Percentiles rank a stretch among this genome's conserved stretches.
phyloP scores from a whole-genome alignment of 495 filamentous ascomycete genomes.

The Choiromyces venosus region DNA sequence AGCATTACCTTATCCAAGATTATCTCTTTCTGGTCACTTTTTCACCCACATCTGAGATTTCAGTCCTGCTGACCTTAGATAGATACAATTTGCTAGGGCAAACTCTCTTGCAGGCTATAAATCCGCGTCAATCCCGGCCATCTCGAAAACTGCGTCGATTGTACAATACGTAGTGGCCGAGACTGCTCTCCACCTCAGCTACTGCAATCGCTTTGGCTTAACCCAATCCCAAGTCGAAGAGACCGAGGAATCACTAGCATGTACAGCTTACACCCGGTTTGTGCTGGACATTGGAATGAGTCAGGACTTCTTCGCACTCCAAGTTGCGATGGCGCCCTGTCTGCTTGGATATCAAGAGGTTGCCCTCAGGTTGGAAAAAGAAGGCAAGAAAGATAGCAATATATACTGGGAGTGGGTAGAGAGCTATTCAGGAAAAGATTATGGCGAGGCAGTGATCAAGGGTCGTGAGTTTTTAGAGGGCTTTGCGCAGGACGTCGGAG shows the following conservation, averaged over 20 bases:
- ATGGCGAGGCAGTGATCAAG: conserved; percentile 59
- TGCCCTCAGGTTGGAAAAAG: conserved; percentile 56
- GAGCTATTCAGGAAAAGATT: conserved; percentile 77
- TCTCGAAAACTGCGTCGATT: conserved; percentile 65
- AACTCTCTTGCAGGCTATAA: conserved; percentile 83
- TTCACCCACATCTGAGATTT: not conserved
- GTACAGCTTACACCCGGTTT: conserved; percentile 67
- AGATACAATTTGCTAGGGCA: conserved; percentile 81
- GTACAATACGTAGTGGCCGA: conserved; percentile 72
- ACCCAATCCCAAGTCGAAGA: conserved; percentile 65
- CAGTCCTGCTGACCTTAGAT: not conserved
- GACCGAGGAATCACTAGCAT: conserved; percentile 60
- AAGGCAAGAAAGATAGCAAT: conserved; percentile 61
- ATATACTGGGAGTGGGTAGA: conserved; percentile 86
- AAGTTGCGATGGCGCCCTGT: conserved; percentile 77
- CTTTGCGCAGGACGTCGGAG: conserved; percentile 11
- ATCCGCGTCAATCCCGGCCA: conserved; percentile 64
- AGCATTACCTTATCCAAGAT: conserved; percentile 80
- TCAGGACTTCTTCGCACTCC: conserved; percentile 76
- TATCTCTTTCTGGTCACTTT: conserved; percentile 73
- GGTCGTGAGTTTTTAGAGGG: conserved; percentile 56
- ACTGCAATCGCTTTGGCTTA: conserved; percentile 76
- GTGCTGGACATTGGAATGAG: conserved; percentile 83
- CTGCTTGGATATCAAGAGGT: conserved; percentile 79
- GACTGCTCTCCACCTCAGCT: conserved; percentile 71